phyloP scores from a whole-genome alignment of 805 yeast genomes.

The Spathaspora hagerdaliae region DNA sequence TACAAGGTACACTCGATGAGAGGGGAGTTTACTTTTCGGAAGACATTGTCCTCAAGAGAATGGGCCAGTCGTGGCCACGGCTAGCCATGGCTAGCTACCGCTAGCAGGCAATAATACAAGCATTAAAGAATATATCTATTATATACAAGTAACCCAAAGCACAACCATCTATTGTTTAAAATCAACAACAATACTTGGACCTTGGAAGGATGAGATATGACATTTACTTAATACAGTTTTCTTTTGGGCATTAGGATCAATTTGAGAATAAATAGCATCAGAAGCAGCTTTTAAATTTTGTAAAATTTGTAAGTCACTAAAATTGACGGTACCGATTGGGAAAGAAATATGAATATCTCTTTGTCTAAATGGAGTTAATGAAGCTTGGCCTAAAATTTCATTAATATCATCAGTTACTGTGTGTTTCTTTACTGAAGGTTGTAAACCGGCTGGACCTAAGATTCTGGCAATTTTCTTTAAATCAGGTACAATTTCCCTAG shows the following conservation, averaged over 20 bases:
- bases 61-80: too few relatives aligned
- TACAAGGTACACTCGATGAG: too few relatives aligned
- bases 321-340: conserved; percentile 73
- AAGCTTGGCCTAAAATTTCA: conserved; percentile 51
- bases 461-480: conserved; percentile 69
- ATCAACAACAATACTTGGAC: conserved; percentile 73
- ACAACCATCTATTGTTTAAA: conserved; percentile 14
- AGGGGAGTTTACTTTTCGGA: too few relatives aligned
- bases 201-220: conserved; percentile 62
- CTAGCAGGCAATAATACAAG: too few relatives aligned
- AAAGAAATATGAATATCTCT: conserved; percentile 54
- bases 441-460: conserved; percentile 83
- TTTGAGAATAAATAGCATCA: conserved; percentile 46
- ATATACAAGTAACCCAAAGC: too few relatives aligned
- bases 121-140: too few relatives aligned
- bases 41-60: too few relatives aligned
- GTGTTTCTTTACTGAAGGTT: conserved; percentile 85
- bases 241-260: conserved; percentile 52
- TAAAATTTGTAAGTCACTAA: conserved; percentile 71
- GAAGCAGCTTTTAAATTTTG: conserved; percentile 67
- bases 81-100: too few relatives aligned
- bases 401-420: conserved; percentile 68
- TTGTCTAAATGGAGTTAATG: conserved; percentile 78
- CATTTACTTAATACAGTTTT: conserved; percentile 70
- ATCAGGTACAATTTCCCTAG: conserved; percentile 70